A percentile compares a stretch with the other conserved stretches of the same genome.
These are phyloP conservation scores for Geranomyces michiganensis DNA, from an alignment of 192 early-diverging fungal species.

Conservation along the genomic window DNA sequence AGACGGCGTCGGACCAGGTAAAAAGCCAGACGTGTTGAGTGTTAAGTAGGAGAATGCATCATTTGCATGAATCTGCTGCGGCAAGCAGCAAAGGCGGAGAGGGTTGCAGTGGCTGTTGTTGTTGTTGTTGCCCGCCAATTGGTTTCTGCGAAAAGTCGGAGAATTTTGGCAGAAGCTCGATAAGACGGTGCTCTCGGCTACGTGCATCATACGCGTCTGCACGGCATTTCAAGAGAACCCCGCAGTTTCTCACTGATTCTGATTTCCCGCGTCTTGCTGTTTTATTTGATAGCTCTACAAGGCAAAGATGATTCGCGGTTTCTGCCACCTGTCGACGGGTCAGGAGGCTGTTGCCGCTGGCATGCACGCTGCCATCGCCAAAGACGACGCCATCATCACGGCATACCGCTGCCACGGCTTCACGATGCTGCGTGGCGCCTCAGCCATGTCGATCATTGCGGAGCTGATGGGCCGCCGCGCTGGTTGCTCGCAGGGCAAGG, in stretches of 20 bases:
- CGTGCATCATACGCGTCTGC: too few species aligned
- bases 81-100: too few species aligned
- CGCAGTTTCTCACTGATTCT: too few species aligned
- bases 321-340: constrained; percentile 98
- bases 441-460: constrained; percentile 49
- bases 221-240: too few species aligned
- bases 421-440: constrained; percentile 80
- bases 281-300: constrained; percentile 92
- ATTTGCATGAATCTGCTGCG: background rate
- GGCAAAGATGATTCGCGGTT: constrained; percentile 93
- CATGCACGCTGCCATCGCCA: constrained; percentile 87
- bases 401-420: constrained; percentile 99
- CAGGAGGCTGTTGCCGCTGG: constrained; percentile 95
- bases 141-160: too few species aligned
- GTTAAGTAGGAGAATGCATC: background rate
- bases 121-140: too few species aligned
- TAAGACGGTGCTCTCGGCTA: too few species aligned
- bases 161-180: too few species aligned
- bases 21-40: background rate
- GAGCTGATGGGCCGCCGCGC: constrained; percentile 70
- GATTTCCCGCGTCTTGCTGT: background rate
- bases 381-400: constrained; percentile 92
- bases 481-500: constrained; percentile 93
- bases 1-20: constrained; percentile 85
- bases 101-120: too few species aligned